Conservation (phyloP, 208 protist genomes). For the Leishmania amazonensis region DNA sequence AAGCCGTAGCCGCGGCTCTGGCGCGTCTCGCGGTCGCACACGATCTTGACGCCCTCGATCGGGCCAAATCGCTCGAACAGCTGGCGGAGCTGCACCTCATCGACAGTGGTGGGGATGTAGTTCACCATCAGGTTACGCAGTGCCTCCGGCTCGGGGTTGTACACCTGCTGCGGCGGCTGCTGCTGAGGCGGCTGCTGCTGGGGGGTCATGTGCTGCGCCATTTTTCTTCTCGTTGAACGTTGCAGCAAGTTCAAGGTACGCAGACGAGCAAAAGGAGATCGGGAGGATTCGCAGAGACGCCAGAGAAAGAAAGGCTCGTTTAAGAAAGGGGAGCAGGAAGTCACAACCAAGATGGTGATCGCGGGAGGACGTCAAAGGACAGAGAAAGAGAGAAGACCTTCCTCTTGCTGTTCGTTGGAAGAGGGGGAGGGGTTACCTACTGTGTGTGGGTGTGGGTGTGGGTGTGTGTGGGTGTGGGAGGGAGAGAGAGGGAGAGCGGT, state of each 20-base stretch:
- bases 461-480: background rate
- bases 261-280: background rate
- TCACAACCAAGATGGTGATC: background rate
- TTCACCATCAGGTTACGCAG: slow-evolving; percentile 91
- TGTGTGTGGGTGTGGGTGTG: background rate
- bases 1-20: slow-evolving; percentile 91
- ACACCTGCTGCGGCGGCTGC: slow-evolving; percentile 17
- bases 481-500: background rate
- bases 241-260: background rate
- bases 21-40: slow-evolving; percentile 84
- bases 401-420: background rate
- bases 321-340: background rate
- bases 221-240: slow-evolving; percentile 1
- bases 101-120: slow-evolving; percentile 88
- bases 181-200: slow-evolving; percentile 44
- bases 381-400: background rate
- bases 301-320: background rate
- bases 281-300: background rate
- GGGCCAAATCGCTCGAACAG: slow-evolving; percentile 85
- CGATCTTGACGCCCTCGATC: slow-evolving; percentile 90
- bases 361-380: background rate
- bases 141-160: slow-evolving; percentile 69
- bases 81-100: slow-evolving; percentile 82
- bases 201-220: slow-evolving; percentile 49
- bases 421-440: background rate